Percentiles rank a stretch among this genome's conserved stretches.
These are phyloP conservation scores for Eragrostis nindensis DNA, from an alignment of 176 grass and related monocot genomes.

Conservation along the genomic window DNA sequence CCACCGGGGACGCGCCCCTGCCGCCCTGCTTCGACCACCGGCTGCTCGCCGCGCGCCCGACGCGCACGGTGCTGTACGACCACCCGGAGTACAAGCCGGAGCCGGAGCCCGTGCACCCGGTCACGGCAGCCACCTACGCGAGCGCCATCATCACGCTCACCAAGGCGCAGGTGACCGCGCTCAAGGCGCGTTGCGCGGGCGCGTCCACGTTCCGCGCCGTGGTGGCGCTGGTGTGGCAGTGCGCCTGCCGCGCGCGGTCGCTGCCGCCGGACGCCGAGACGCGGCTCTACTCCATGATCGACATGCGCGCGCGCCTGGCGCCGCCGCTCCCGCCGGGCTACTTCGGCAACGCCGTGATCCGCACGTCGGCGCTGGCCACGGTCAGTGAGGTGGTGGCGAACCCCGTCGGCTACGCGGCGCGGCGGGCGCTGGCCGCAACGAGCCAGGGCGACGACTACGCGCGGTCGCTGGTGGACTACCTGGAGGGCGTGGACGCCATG, in stretches of 20 bases:
- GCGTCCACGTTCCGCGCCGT: slow-evolving; percentile 70
- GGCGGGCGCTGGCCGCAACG: slow-evolving; percentile 41
- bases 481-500: slow-evolving; percentile 45
- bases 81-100: slow-evolving; percentile 68
- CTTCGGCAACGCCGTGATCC: slow-evolving; percentile 74
- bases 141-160: slow-evolving; percentile 46
- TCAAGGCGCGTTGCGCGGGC: slow-evolving; percentile 48
- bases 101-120: background rate
- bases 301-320: slow-evolving; percentile 63
- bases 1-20: background rate
- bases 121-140: slow-evolving; percentile 10
- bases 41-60: slow-evolving; percentile 38
- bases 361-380: slow-evolving; percentile 47
- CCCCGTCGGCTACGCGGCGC: slow-evolving; percentile 32
- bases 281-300: slow-evolving; percentile 67
- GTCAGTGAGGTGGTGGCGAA: slow-evolving; percentile 47
- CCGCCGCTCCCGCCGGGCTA: slow-evolving; percentile 53
- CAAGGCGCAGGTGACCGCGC: slow-evolving; percentile 12
- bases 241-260: slow-evolving; percentile 48
- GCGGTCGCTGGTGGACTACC: slow-evolving; percentile 60
- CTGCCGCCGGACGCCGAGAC: slow-evolving; percentile 40
- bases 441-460: slow-evolving; percentile 57
- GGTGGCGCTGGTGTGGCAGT: slow-evolving; percentile 70
- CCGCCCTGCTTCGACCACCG: slow-evolving; percentile 52
- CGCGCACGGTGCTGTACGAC: slow-evolving; percentile 45